These are phyloP conservation scores for Gardenia jasminoides DNA, from an alignment of 257 asterid genomes.

Conservation along the genomic window DNA sequence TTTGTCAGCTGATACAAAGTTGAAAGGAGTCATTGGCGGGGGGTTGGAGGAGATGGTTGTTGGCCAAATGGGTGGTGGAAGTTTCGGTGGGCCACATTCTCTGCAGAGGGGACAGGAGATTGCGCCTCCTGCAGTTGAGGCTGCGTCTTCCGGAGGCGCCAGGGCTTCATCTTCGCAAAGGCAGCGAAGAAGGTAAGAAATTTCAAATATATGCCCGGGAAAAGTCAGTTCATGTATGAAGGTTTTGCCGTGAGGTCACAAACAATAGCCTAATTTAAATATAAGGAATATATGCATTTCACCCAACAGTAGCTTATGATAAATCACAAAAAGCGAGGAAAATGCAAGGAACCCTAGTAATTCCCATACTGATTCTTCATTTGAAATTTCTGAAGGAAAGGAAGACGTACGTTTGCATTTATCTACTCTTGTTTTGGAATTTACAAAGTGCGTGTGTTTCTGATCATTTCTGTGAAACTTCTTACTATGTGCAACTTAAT, in stretches of 20 bases:
- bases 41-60: constrained; percentile 24
- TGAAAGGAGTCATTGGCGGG: constrained; percentile 1
- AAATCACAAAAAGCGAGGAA: neutral
- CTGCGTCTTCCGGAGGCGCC: constrained; percentile 21
- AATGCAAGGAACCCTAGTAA: neutral
- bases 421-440: neutral
- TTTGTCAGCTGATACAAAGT: constrained; percentile 1
- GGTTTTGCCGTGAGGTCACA: constrained; percentile 2
- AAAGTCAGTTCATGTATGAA: neutral
- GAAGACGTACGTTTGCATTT: neutral
- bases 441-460: neutral
- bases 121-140: constrained; percentile 3
- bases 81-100: neutral
- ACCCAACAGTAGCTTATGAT: neutral
- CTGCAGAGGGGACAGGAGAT: constrained; percentile 6
- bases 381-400: neutral
- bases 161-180: constrained; percentile 37
- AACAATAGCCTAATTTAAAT: neutral
- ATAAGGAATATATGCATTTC: neutral
- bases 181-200: constrained; percentile 58
- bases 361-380: neutral
- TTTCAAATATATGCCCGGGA: constrained; percentile 1
- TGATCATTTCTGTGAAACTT: neutral
- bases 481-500: neutral
- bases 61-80: constrained; percentile 14